A percentile compares a stretch with the other conserved stretches of the same genome.
phyloP scores from a whole-genome alignment of 352 stramenopile genomes.

The Phytophthora fragariaefolia region DNA sequence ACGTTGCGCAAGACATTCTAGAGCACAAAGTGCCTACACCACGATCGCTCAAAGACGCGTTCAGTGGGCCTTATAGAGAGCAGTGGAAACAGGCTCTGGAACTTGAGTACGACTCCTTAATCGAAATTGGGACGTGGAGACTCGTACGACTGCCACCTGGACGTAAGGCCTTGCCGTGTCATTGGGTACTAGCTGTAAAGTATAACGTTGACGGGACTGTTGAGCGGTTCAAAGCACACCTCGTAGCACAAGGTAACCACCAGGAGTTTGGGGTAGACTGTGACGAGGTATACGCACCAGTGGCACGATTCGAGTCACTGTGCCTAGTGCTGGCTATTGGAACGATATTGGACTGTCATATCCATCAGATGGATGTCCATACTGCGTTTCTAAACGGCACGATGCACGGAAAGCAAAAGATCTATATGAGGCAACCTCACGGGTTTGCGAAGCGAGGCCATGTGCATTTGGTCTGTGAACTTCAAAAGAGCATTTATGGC shows the following conservation, averaged over 20 bases:
- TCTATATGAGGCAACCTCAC: conserved; percentile 23
- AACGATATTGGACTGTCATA: conserved; percentile 24
- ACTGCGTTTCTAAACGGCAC: conserved; percentile 20
- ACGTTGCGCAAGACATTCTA: not conserved
- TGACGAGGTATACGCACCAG: conserved; percentile 17
- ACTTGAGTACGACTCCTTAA: not conserved
- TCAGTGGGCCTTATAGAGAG: not conserved
- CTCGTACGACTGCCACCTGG: not conserved
- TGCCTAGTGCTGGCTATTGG: conserved; percentile 16
- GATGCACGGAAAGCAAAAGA: conserved; percentile 22
- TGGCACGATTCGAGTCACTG: conserved; percentile 16
- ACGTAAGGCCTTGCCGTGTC: conserved; percentile 1
- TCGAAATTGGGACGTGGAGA: conserved; percentile 3
- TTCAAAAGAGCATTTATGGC: conserved; percentile 18
- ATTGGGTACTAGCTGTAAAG: conserved; percentile 11
- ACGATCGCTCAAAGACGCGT: conserved; percentile 2
- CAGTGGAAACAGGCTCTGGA: conserved; percentile 7
- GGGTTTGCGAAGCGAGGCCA: conserved; percentile 19
- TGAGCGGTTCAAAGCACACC: not conserved
- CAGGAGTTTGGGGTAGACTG: conserved; percentile 20
- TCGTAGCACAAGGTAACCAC: conserved; percentile 23
- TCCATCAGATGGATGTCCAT: conserved; percentile 25
- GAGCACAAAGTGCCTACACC: conserved; percentile 2
- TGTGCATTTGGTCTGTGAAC: conserved; percentile 24
- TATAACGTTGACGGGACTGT: conserved; percentile 3